Conservation (phyloP, 805 yeast species). For the Grigorovia jiainica region DNA sequence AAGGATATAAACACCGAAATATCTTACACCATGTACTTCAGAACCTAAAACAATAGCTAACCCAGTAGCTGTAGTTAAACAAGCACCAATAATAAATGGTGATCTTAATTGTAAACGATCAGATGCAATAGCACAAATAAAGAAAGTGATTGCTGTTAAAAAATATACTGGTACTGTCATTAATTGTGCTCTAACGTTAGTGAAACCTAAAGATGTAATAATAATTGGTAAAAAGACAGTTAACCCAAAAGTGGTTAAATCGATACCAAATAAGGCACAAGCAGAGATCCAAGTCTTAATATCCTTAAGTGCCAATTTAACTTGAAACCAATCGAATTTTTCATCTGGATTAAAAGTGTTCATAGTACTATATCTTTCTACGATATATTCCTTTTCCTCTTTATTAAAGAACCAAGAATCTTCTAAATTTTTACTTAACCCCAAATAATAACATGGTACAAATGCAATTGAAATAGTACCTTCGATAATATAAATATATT, state of each 20-base stretch:
- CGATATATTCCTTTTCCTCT: constrained; percentile 32
- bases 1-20: constrained; percentile 31
- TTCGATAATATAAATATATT: constrained; percentile 43
- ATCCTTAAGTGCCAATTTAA: constrained; percentile 24
- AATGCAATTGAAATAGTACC: constrained; percentile 36
- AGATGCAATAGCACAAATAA: constrained; percentile 52
- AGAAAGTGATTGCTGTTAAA: constrained; percentile 58
- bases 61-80: constrained; percentile 27
- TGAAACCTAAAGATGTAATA: constrained; percentile 32
- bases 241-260: constrained; percentile 33
- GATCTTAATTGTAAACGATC: constrained; percentile 44
- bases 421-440: constrained; percentile 34
- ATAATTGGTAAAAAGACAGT: constrained; percentile 36
- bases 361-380: constrained; percentile 29
- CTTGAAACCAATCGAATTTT: constrained; percentile 31
- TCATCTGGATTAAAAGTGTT: constrained; percentile 30
- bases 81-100: constrained; percentile 29
- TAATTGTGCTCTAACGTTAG: constrained; percentile 66
- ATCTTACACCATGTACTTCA: constrained; percentile 28
- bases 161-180: constrained; percentile 85
- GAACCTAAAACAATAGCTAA: constrained; percentile 28
- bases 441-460: constrained; percentile 29
- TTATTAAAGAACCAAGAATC: constrained; percentile 33
- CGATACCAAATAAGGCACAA: constrained; percentile 31
- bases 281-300: constrained; percentile 26